These are phyloP conservation scores for Zygotorulaspora florentina DNA, from an alignment of 805 yeast genomes.

Conservation along the genomic window DNA sequence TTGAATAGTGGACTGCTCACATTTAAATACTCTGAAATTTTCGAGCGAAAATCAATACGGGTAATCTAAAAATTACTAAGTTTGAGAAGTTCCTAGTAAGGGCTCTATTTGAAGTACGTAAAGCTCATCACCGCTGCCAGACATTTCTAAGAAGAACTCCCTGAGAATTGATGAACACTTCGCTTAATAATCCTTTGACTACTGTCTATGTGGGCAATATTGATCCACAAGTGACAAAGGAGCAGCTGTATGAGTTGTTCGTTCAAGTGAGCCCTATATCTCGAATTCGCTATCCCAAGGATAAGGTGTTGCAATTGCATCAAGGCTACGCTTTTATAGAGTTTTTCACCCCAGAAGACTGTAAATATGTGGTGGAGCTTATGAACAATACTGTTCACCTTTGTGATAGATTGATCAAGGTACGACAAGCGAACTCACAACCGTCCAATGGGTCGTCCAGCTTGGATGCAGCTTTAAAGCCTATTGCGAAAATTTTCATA, in stretches of 20 bases:
- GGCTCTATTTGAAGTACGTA: not conserved
- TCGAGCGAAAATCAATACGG: not conserved
- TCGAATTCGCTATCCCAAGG: slow-evolving; percentile 72
- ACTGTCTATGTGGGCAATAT: slow-evolving; percentile 80
- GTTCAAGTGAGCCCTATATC: slow-evolving; percentile 79
- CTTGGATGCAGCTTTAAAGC: slow-evolving; percentile 30
- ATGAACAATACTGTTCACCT: slow-evolving; percentile 52
- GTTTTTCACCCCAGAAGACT: slow-evolving; percentile 54
- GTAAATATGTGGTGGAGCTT: slow-evolving; percentile 61
- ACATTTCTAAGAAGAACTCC: not conserved
- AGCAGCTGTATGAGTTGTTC: slow-evolving; percentile 72
- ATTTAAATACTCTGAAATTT: not conserved
- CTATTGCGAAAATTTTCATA: slow-evolving; percentile 66
- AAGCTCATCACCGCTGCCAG: not conserved
- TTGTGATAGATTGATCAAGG: slow-evolving; percentile 56
- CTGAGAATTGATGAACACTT: slow-evolving; percentile 5
- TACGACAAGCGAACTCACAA: slow-evolving; percentile 46
- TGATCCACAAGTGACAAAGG: slow-evolving; percentile 69
- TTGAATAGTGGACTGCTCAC: not conserved
- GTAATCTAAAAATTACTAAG: not conserved
- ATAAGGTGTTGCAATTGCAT: slow-evolving; percentile 61
- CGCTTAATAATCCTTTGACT: slow-evolving; percentile 10
- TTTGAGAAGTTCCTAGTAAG: not conserved
- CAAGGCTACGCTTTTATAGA: slow-evolving; percentile 91
- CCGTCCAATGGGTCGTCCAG: slow-evolving; percentile 9